Percentiles rank a stretch among this genome's conserved stretches.
phyloP scores from a whole-genome alignment of 164 flowering plant species.

The Houttuynia cordata region DNA sequence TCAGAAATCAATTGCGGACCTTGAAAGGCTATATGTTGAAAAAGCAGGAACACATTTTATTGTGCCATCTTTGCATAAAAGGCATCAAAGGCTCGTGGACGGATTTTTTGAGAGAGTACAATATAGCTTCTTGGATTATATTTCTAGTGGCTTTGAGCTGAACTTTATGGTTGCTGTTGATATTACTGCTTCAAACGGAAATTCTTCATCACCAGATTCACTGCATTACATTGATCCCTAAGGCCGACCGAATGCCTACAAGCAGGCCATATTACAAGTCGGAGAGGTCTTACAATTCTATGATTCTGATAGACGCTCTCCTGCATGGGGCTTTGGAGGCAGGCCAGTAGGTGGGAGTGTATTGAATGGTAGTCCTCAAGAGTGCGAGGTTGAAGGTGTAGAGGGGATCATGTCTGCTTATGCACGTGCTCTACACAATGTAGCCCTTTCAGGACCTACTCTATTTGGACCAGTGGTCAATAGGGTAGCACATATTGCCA shows the following conservation, averaged over 20 bases:
- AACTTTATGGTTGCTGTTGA: constrained; percentile 95
- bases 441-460: constrained; percentile 82
- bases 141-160: constrained; percentile 85
- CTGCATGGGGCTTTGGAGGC: constrained; percentile 98
- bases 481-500: constrained; percentile 68
- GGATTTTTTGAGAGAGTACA: constrained; percentile 43
- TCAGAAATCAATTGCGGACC: constrained; percentile 55
- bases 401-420: constrained; percentile 81
- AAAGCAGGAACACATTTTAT: constrained; percentile 44
- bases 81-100: constrained; percentile 74
- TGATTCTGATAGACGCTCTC: constrained; percentile 66
- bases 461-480: constrained; percentile 74
- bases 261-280: constrained; percentile 78
- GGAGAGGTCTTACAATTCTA: constrained; percentile 77
- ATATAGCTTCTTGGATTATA: constrained; percentile 78
- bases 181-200: constrained; percentile 95
- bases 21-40: constrained; percentile 45
- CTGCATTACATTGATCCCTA: constrained; percentile 82
- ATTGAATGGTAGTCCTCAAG: constrained; percentile 39
- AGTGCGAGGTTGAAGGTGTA: constrained; percentile 72
- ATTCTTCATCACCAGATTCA: constrained; percentile 53
- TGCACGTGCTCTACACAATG: constrained; percentile 46
- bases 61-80: constrained; percentile 26
- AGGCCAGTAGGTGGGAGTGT: constrained; percentile 31
- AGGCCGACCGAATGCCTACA: constrained; percentile 74